These are phyloP conservation scores for Hortiboletus campestris DNA, from an alignment of 768 basidiomycete genomes.

Conservation along the genomic window DNA sequence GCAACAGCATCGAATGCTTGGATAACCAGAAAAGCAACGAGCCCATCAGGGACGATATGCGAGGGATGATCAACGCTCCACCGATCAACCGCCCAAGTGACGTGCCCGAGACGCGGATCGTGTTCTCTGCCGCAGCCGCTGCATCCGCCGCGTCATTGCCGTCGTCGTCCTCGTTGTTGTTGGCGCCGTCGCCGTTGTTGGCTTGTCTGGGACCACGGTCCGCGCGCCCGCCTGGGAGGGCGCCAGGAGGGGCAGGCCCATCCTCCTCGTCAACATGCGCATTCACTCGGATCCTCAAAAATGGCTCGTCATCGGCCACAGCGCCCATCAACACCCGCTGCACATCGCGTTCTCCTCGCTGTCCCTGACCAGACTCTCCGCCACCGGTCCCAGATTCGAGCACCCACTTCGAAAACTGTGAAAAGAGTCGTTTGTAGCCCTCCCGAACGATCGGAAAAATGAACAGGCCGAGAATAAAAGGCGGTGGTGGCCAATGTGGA, in stretches of 20 bases:
- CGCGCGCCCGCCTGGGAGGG: constrained; percentile 10
- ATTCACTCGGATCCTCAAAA: constrained; percentile 29
- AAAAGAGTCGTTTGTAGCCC: constrained; percentile 43
- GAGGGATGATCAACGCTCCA: constrained; percentile 67
- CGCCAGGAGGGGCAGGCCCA: constrained; percentile 11
- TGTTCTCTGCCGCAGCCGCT: constrained; percentile 55
- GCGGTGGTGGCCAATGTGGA: constrained; percentile 58
- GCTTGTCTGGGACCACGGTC: constrained; percentile 14
- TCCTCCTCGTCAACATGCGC: constrained; percentile 35
- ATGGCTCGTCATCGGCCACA: constrained; percentile 28
- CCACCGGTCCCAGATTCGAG: constrained; percentile 35
- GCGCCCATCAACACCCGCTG: constrained; percentile 26
- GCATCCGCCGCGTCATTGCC: constrained; percentile 26
- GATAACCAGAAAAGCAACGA: constrained; percentile 54
- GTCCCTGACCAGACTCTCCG: constrained; percentile 13
- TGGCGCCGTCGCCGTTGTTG: constrained; percentile 7
- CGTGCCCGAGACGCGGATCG: constrained; percentile 54
- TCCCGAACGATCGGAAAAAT: constrained; percentile 47
- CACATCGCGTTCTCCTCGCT: constrained; percentile 14
- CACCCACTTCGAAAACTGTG: constrained; percentile 40
- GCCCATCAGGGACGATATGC: constrained; percentile 67
- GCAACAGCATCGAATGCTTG: constrained; percentile 28
- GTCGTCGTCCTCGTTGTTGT: constrained; percentile 10
- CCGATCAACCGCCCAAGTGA: constrained; percentile 66
- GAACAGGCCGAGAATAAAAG: constrained; percentile 53